These are phyloP conservation scores for Exserohilum rostratum DNA, from an alignment of 2,329 filamentous ascomycete species.

Conservation along the genomic window DNA sequence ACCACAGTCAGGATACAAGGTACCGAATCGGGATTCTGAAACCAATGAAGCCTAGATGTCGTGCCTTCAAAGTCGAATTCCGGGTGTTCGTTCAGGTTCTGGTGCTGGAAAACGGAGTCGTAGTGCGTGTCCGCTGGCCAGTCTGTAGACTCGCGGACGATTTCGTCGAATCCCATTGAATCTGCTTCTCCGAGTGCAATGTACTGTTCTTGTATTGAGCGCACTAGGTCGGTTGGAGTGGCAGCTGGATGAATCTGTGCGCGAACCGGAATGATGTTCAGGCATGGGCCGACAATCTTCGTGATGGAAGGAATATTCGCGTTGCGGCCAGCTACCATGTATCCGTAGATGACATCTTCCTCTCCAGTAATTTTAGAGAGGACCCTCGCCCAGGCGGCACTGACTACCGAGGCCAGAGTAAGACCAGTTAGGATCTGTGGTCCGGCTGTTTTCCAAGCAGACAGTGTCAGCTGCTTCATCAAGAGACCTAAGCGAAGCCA, in stretches of 20 bases:
- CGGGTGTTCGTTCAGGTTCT: slow-evolving; percentile 7
- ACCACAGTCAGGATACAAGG: neutral
- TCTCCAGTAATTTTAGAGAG: slow-evolving; percentile 37
- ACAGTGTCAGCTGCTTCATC: neutral
- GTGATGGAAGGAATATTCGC: slow-evolving; percentile 56
- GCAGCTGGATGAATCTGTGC: slow-evolving; percentile 9
- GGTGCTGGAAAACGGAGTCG: slow-evolving; percentile 3
- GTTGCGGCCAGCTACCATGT: slow-evolving; percentile 42
- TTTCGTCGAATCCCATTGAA: neutral
- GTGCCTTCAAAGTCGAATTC: neutral
- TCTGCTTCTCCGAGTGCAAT: slow-evolving; percentile 22
- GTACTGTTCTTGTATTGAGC: slow-evolving; percentile 44
- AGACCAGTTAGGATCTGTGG: slow-evolving; percentile 40
- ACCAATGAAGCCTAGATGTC: neutral
- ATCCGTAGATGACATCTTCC: slow-evolving; percentile 31
- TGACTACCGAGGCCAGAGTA: slow-evolving; percentile 38
- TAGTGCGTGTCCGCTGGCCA: neutral
- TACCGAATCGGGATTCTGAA: slow-evolving; percentile 1
- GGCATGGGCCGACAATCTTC: slow-evolving; percentile 93
- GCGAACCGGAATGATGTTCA: slow-evolving; percentile 69
- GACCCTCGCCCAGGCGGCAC: slow-evolving; percentile 48
- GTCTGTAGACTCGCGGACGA: neutral
- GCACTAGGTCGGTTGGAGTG: slow-evolving; percentile 5
- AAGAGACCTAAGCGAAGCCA: slow-evolving; percentile 29
- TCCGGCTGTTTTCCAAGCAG: neutral